Percentiles rank a stretch among this genome's conserved stretches.
These are phyloP conservation scores for Fusarium liriodendri DNA, from an alignment of 2,329 filamentous ascomycete genomes.

Conservation along the genomic window DNA sequence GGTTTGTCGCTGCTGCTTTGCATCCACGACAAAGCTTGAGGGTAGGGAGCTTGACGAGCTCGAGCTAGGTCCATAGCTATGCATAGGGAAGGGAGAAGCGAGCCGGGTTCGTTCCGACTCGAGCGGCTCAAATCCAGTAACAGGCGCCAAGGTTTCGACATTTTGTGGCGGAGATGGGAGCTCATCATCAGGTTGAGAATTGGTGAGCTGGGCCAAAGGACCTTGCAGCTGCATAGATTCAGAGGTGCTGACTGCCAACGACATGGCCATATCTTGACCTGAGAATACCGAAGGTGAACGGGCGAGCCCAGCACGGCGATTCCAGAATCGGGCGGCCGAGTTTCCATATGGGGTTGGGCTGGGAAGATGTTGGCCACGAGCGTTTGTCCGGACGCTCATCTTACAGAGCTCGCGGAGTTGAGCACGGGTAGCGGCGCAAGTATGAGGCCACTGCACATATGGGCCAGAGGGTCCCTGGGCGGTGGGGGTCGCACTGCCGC, in stretches of 20 bases:
- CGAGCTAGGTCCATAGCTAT: slow-evolving; percentile 72
- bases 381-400: slow-evolving; percentile 60
- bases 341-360: slow-evolving; percentile 68
- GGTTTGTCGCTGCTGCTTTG: slow-evolving; percentile 55
- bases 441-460: slow-evolving; percentile 73
- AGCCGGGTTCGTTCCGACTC: slow-evolving; percentile 52
- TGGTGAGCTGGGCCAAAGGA: slow-evolving; percentile 70
- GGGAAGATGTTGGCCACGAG: slow-evolving; percentile 58
- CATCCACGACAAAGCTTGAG: slow-evolving; percentile 48
- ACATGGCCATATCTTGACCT: slow-evolving; percentile 71
- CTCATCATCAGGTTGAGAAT: slow-evolving; percentile 49
- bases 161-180: slow-evolving; percentile 34
- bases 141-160: slow-evolving; percentile 1
- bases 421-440: slow-evolving; percentile 69
- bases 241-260: slow-evolving; percentile 71
- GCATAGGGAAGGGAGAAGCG: slow-evolving; percentile 67
- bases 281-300: slow-evolving; percentile 64
- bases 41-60: slow-evolving; percentile 65
- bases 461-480: slow-evolving; percentile 55
- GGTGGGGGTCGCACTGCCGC: slow-evolving; percentile 67
- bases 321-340: slow-evolving; percentile 61
- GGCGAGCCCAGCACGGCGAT: slow-evolving; percentile 60
- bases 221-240: slow-evolving; percentile 73
- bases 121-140: slow-evolving; percentile 33
- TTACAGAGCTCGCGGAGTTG: slow-evolving; percentile 73